Base-by-base conservation (phyloP, 768 basidiomycete species). In the Russula earlei region DNA sequence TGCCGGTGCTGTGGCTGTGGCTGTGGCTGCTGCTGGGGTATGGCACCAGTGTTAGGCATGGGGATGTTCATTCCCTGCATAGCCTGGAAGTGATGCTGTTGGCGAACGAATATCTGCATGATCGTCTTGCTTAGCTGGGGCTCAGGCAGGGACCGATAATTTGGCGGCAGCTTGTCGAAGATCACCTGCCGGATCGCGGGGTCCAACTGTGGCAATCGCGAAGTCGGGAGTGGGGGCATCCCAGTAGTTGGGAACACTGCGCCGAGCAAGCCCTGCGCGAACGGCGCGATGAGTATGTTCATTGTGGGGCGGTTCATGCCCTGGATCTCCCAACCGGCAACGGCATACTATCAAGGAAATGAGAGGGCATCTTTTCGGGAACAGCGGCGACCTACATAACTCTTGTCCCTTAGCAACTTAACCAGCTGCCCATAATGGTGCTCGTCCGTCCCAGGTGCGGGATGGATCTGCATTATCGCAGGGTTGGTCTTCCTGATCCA, bases 201-300 rank as follows among this genome's bases (percentile, higher is more conserved):
- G 40, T 51, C 36, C 29, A 49, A 33, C 34, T 49, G 42, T 4
- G 36, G 42, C 14, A 22, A 1, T 19, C 53, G 44, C 1, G 59
- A 25, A 20, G 44, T 56, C 2, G 62, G 62, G 3, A 57, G 4
- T 10, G 54, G 59, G 31, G 59, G 55, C 22, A 61, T 61, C 11
- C 62, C 62, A n/a, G 48, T 38, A 10, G 44, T 31, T 1, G 59
- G 59, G 10, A 62, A 61, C n/a, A 34, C 62, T 8, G 54, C 55
- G 22, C 52, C 55, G 31, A 62, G 42, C 8, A 61, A 29, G 36
- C 54, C 52, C 19, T 54, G 55, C 20, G 40, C n/a, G 24, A 61
- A 50, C 17, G 62, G 55, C 38, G 52, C 40, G 55, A 62, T 54
- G 49, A 60, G 59, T 19, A 62, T 41, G 45, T 56, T 62, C 42